A percentile compares a stretch with the other conserved stretches of the same genome.
phyloP scores from a whole-genome alignment of 495 filamentous ascomycete genomes.

The Monascus purpureus region DNA sequence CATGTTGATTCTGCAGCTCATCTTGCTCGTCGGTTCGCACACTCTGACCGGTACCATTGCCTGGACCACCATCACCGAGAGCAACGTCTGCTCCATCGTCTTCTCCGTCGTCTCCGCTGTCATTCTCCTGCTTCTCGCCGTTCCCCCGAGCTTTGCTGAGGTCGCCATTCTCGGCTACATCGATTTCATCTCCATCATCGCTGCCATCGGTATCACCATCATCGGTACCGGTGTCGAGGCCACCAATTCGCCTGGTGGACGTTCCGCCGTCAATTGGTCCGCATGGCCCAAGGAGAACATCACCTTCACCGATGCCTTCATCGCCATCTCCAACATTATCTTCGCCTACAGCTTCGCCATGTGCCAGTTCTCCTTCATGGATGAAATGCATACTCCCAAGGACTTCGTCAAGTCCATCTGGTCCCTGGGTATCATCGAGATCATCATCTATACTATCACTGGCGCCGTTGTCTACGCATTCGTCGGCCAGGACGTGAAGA shows the following conservation, averaged over 20 bases:
- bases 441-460: constrained; percentile 50
- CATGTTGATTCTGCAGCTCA: constrained; percentile 43
- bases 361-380: constrained; percentile 55
- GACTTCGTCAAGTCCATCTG: constrained; percentile 49
- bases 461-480: constrained; percentile 54
- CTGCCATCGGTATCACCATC: constrained; percentile 55
- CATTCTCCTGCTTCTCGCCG: constrained; percentile 43
- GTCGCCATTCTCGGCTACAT: constrained; percentile 46
- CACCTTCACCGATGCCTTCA: constrained; percentile 25
- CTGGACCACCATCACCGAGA: constrained; percentile 43
- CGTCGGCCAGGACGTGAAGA: constrained; percentile 47
- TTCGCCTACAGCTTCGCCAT: constrained; percentile 51
- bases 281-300: constrained; percentile 14
- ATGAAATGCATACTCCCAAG: constrained; percentile 54
- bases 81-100: constrained; percentile 45
- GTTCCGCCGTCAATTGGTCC: constrained; percentile 19
- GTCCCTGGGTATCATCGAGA: constrained; percentile 43
- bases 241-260: constrained; percentile 10
- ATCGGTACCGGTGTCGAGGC: constrained; percentile 41
- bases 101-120: constrained; percentile 47
- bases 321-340: constrained; percentile 54
- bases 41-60: constrained; percentile 57
- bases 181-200: constrained; percentile 49
- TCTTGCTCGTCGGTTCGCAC: constrained; percentile 57
- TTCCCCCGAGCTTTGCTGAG: constrained; percentile 39